phyloP scores from a whole-genome alignment of 2,329 filamentous ascomycete genomes.

The Colletotrichum neosansevieriae region DNA sequence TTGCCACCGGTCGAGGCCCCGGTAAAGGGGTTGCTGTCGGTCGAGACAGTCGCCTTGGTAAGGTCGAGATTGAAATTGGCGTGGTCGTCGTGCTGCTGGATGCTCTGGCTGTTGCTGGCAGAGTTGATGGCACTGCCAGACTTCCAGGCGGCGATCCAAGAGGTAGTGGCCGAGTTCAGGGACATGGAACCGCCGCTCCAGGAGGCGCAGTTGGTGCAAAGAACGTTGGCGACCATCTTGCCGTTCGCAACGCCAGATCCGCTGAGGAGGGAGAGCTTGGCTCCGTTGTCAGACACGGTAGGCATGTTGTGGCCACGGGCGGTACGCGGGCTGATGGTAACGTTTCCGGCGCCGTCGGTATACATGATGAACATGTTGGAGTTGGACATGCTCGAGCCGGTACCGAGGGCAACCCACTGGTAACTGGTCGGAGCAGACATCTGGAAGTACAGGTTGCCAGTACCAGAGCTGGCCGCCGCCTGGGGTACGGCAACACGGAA shows the following conservation, averaged over 20 bases:
- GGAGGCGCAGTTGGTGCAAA: conserved; percentile 64
- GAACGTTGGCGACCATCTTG: conserved; percentile 71
- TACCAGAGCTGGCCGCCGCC: conserved; percentile 58
- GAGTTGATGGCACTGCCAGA: conserved; percentile 59
- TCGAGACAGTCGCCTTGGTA: conserved; percentile 56
- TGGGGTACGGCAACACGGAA: conserved; percentile 68
- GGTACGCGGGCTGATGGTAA: conserved; percentile 70
- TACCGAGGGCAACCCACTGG: conserved; percentile 70
- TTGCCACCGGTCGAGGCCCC: conserved; percentile 39
- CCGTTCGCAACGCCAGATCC: conserved; percentile 67
- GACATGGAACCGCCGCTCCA: conserved; percentile 59
- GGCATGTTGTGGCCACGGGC: conserved; percentile 64
- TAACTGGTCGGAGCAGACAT: conserved; percentile 66
- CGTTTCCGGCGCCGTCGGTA: conserved; percentile 66
- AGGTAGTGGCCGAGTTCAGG: conserved; percentile 53
- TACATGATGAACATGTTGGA: conserved; percentile 75
- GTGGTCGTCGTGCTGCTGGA: conserved; percentile 61
- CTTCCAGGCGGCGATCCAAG: conserved; percentile 69
- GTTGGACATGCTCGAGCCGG: conserved; percentile 65
- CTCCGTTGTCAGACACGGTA: conserved; percentile 54
- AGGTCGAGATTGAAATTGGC: conserved; percentile 62
- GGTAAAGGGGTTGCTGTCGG: conserved; percentile 67
- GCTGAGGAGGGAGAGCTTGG: conserved; percentile 64
- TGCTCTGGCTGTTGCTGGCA: conserved; percentile 52
- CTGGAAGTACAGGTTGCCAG: conserved; percentile 72